A percentile compares a stretch with the other conserved stretches of the same genome.
These are phyloP conservation scores for Chlamydomonas sp. DNA, from an alignment of 139 green algal genomes.

Conservation along the genomic window DNA sequence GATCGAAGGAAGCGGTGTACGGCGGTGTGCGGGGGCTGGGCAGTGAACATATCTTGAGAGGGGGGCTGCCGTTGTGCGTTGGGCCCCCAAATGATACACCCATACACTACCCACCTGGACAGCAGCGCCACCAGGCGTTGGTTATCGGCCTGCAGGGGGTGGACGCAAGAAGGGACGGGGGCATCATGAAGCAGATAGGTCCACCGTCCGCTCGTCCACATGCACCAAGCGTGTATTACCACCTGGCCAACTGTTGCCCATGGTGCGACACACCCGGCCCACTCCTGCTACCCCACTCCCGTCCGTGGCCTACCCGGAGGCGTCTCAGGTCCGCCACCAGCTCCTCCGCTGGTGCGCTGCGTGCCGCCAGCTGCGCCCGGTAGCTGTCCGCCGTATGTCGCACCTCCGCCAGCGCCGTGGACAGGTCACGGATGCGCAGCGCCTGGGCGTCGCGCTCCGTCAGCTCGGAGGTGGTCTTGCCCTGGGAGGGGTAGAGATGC, in stretches of 20 bases:
- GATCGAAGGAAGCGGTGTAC: too few species aligned
- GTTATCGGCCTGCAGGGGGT: conserved; percentile 27
- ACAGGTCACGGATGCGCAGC: conserved; percentile 24
- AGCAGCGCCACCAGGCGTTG: conserved; percentile 39
- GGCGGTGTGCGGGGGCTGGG: too few species aligned
- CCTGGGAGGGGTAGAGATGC: background rate
- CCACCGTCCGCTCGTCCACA: too few species aligned
- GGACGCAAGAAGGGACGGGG: background rate
- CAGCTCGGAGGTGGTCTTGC: background rate
- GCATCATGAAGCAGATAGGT: background rate
- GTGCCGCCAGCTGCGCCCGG: conserved; percentile 9
- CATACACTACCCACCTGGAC: background rate
- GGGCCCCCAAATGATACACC: too few species aligned
- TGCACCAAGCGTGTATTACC: too few species aligned
- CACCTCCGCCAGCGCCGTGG: conserved; percentile 18
- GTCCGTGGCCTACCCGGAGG: background rate
- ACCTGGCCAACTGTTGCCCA: too few species aligned
- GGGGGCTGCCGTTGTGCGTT: too few species aligned
- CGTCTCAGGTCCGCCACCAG: conserved; percentile 16
- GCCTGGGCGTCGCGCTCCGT: conserved; percentile 14
- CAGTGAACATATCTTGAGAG: too few species aligned
- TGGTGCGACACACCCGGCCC: too few species aligned
- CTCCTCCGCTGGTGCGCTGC: conserved; percentile 10
- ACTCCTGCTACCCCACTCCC: background rate
- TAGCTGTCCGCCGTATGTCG: conserved; percentile 18